These are phyloP conservation scores for Syzygium malaccense DNA, from an alignment of 441 rosid species.

Conservation along the genomic window DNA sequence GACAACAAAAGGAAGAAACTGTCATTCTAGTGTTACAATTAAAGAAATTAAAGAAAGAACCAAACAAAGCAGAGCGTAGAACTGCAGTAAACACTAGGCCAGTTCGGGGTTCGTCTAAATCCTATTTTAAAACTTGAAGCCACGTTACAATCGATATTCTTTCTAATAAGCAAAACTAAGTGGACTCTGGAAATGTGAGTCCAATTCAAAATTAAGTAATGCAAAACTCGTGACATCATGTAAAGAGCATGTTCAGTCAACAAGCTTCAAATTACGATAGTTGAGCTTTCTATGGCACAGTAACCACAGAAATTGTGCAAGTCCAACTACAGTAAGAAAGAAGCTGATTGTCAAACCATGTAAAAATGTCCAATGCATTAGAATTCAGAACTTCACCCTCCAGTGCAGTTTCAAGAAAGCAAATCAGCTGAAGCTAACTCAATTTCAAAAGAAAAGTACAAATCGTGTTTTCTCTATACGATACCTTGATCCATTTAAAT, in stretches of 20 bases:
- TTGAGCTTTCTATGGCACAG: not conserved
- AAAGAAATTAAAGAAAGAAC: not conserved
- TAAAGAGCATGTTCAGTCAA: not conserved
- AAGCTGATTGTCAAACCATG: not conserved
- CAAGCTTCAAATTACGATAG: not conserved
- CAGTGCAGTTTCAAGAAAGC: not conserved
- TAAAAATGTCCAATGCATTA: not conserved
- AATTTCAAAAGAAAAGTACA: not conserved
- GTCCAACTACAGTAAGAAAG: not conserved
- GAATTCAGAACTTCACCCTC: not conserved
- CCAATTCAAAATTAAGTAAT: not conserved
- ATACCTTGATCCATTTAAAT: constrained; percentile 89
- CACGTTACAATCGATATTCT: not conserved
- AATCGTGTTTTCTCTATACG: not conserved
- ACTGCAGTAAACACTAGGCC: not conserved
- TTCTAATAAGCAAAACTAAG: not conserved
- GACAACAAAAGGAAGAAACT: constrained; percentile 4
- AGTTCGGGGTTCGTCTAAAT: not conserved
- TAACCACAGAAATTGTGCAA: not conserved
- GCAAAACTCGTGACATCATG: not conserved
- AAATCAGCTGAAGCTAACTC: not conserved
- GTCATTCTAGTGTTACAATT: not conserved
- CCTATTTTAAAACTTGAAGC: not conserved
- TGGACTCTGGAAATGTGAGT: not conserved
- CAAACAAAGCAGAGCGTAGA: not conserved